Percentiles rank a stretch among this genome's conserved stretches.
Conservation (phyloP, 176 grass and related monocot genomes). For the Carex littledalei region DNA sequence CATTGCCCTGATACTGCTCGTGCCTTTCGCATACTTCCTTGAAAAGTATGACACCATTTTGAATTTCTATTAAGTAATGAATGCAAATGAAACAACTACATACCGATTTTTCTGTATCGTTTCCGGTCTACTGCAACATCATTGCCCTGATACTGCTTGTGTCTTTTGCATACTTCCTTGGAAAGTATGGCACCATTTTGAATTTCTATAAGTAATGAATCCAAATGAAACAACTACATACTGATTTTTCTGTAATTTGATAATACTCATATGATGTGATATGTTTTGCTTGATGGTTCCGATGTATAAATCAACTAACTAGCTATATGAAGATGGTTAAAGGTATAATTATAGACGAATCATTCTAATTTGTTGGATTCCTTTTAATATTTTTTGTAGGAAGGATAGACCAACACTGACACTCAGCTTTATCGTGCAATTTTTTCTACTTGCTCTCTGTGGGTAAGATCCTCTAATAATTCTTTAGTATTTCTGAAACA, state of each 20-base stretch:
- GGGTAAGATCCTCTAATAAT: slow-evolving; percentile 33
- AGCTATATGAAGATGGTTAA: not conserved
- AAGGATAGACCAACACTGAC: slow-evolving; percentile 77
- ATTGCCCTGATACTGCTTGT: too few species aligned
- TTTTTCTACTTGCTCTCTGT: slow-evolving; percentile 90
- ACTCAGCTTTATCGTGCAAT: slow-evolving; percentile 58
- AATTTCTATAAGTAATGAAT: too few species aligned
- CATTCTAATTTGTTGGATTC: not conserved
- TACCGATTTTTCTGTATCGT: not conserved
- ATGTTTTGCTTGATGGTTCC: not conserved
- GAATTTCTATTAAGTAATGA: not conserved
- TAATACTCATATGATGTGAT: not conserved
- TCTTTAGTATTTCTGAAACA: not conserved
- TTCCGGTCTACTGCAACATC: too few species aligned
- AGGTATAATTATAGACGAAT: not conserved
- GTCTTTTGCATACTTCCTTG: too few species aligned
- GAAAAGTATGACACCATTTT: slow-evolving; percentile 42
- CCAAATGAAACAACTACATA: too few species aligned
- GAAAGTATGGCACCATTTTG: too few species aligned
- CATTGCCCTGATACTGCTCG: slow-evolving; percentile 80
- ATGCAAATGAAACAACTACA: not conserved
- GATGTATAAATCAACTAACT: not conserved
- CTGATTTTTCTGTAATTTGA: too few species aligned
- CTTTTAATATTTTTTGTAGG: slow-evolving; percentile 28
- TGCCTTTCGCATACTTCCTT: slow-evolving; percentile 92